Evolutionary conservation across 495 filamentous ascomycete species (phyloP).

Genomic region (Aspergillus nidulans): DNA sequence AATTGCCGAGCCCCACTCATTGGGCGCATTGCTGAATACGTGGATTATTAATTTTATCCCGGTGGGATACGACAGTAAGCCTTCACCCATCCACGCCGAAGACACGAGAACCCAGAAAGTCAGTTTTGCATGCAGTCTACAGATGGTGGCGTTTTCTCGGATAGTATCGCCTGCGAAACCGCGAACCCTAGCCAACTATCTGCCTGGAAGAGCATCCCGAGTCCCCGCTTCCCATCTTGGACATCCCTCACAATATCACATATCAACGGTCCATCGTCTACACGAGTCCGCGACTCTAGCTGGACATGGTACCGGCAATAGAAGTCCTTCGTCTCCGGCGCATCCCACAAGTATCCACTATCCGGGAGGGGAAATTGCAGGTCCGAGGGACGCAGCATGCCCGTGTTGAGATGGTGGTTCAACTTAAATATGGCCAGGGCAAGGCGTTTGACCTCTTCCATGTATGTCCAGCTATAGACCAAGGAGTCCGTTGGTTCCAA

Average conservation of each 20-base stretch:
- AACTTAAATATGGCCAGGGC: background rate
- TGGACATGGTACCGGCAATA: background rate
- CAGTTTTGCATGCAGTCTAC: too few species aligned
- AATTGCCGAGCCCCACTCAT: too few species aligned
- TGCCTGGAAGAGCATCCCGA: background rate
- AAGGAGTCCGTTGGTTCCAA: background rate
- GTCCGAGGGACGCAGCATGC: background rate
- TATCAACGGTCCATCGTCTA: background rate
- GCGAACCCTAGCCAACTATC: background rate
- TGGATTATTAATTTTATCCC: too few species aligned
- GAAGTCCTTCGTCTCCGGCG: background rate
- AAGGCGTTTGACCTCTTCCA: background rate
- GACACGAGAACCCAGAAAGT: too few species aligned
- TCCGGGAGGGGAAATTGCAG: background rate
- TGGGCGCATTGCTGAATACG: too few species aligned
- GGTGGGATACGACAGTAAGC: too few species aligned
- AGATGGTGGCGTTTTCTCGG: too few species aligned
- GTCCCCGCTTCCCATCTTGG: background rate
- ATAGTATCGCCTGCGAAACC: background rate
- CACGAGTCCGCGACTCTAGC: background rate
- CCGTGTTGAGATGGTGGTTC: background rate
- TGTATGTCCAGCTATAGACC: background rate
- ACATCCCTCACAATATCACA: background rate
- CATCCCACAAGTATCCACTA: background rate
- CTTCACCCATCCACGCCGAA: too few species aligned